These are phyloP conservation scores for Vachellia collinsii DNA, from an alignment of 306 rosid genomes.

Conservation along the genomic window DNA sequence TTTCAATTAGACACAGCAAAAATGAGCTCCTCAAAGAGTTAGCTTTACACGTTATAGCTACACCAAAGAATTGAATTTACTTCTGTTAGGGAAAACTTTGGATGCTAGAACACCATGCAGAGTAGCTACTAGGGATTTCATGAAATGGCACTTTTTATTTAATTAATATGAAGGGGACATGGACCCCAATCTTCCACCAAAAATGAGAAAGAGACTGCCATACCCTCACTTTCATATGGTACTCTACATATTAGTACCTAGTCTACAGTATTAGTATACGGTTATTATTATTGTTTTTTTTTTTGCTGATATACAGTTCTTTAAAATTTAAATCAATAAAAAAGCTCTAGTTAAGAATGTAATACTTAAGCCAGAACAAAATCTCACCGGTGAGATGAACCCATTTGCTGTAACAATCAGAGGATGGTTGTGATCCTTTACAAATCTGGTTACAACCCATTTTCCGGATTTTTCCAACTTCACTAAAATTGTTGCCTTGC, in stretches of 20 bases:
- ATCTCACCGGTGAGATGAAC: conserved; percentile 75
- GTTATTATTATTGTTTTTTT: too few species aligned
- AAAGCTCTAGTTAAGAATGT: not conserved
- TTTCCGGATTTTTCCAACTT: conserved; percentile 91
- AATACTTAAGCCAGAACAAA: conserved; percentile 10
- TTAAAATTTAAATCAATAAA: conserved; percentile 19
- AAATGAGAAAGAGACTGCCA: not conserved
- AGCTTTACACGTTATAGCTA: not conserved
- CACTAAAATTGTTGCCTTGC: conserved; percentile 89
- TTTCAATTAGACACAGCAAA: conserved; percentile 9
- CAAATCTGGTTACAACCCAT: conserved; percentile 90
- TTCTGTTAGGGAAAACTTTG: not conserved
- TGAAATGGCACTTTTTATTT: not conserved
- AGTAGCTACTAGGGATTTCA: not conserved
- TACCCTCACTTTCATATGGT: not conserved
- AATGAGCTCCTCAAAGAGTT: not conserved
- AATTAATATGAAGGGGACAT: not conserved
- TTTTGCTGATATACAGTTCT: not conserved
- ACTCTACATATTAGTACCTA: conserved; percentile 6
- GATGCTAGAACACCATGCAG: not conserved
- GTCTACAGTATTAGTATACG: not conserved
- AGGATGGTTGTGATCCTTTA: conserved; percentile 90
- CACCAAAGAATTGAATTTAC: not conserved
- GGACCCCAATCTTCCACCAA: not conserved
- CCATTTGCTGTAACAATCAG: conserved; percentile 72